Percentiles rank a stretch among this genome's conserved stretches.
These are phyloP conservation scores for Metrosideros polymorpha DNA, from an alignment of 441 rosid species.

Conservation along the genomic window DNA sequence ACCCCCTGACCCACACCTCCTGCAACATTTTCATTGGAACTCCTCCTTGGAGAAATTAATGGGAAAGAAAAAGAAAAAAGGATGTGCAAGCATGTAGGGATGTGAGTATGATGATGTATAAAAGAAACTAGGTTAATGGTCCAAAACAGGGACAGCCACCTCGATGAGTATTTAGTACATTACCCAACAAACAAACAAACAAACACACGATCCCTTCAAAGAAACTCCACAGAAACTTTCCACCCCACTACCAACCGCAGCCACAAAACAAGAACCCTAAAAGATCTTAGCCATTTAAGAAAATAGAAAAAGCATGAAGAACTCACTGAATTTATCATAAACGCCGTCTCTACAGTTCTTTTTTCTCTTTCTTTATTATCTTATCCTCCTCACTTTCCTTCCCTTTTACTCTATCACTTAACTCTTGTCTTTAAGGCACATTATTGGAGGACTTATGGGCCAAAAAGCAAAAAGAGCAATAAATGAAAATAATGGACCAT, in stretches of 20 bases:
- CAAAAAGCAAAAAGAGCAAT: background rate
- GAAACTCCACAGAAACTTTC: slow-evolving; percentile 79
- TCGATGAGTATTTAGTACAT: slow-evolving; percentile 20
- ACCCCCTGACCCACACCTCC: slow-evolving; percentile 49
- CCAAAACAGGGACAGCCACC: slow-evolving; percentile 13
- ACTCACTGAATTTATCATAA: slow-evolving; percentile 10
- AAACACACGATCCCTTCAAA: slow-evolving; percentile 64
- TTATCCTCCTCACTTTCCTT: slow-evolving; percentile 4
- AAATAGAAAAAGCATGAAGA: slow-evolving; percentile 22
- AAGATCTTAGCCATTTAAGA: slow-evolving; percentile 4
- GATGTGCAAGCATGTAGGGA: slow-evolving; percentile 4
- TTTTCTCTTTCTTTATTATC: background rate
- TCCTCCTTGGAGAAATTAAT: slow-evolving; percentile 24
- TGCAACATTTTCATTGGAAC: slow-evolving; percentile 29
- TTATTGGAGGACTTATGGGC: slow-evolving; percentile 8
- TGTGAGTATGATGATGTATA: background rate
- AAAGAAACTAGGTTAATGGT: slow-evolving; percentile 10
- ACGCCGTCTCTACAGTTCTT: slow-evolving; percentile 6
- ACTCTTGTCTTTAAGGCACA: slow-evolving; percentile 3
- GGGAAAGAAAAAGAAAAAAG: slow-evolving; percentile 20
- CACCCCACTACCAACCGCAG: slow-evolving; percentile 86
- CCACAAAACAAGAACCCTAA: slow-evolving; percentile 12
- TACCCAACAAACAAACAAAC: slow-evolving; percentile 57
- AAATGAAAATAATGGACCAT: slow-evolving; percentile 3
- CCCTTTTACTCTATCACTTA: slow-evolving; percentile 17